A percentile compares a stretch with the other conserved stretches of the same genome.
Evolutionary conservation across 2,329 filamentous ascomycete species (phyloP).

Genomic region (Ophiobolus disseminans): DNA sequence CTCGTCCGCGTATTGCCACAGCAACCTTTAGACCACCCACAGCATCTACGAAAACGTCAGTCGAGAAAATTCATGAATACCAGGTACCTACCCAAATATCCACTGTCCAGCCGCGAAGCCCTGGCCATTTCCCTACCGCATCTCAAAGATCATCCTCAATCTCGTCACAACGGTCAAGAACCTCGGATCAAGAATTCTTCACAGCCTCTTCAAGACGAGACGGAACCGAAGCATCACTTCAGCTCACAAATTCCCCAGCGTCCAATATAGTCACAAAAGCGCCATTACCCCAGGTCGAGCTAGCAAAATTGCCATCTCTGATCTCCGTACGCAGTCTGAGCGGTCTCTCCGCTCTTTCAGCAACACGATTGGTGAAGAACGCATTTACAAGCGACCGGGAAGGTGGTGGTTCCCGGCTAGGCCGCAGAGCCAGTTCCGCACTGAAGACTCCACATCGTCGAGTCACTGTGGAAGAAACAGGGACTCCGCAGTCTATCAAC

Average conservation of each 20-base stretch:
- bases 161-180: conserved; percentile 5
- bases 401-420: not conserved
- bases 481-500: not conserved
- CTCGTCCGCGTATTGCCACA: conserved; percentile 24
- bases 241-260: not conserved
- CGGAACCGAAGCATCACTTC: not conserved
- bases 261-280: not conserved
- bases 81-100: too few relatives aligned
- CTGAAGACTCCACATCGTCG: not conserved
- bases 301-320: not conserved
- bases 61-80: not conserved
- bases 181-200: conserved; percentile 20
- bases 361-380: not conserved
- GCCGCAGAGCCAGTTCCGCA: not conserved
- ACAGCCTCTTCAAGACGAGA: conserved; percentile 20
- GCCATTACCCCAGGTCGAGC: too few relatives aligned
- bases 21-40: conserved; percentile 26
- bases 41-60: not conserved
- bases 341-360: not conserved
- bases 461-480: not conserved
- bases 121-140: not conserved
- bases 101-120: too few relatives aligned
- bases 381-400: too few relatives aligned
- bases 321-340: not conserved
- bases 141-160: not conserved